These are phyloP conservation scores for Lactuca saligna DNA, from an alignment of 129 eudicot species.

Conservation along the genomic window DNA sequence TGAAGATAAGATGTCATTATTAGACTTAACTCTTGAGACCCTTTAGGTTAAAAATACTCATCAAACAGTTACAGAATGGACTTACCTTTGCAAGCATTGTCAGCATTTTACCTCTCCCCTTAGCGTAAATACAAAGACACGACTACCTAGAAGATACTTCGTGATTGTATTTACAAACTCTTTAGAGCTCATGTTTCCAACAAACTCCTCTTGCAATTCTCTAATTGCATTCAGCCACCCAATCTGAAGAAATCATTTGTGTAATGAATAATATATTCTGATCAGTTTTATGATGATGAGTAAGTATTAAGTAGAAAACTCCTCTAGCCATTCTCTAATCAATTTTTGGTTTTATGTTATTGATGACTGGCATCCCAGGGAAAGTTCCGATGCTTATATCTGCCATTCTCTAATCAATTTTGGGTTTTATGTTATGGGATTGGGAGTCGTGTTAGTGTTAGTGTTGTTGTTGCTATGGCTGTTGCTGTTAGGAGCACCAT, in stretches of 20 bases:
- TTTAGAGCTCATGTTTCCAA: conserved; percentile 98
- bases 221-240: conserved; percentile 98
- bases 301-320: not conserved
- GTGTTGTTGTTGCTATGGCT: too few relatives aligned
- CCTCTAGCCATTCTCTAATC: too few relatives aligned
- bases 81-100: conserved; percentile 49
- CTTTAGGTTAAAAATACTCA: conserved; percentile 6
- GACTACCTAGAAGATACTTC: conserved; percentile 89
- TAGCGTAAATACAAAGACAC: conserved; percentile 94
- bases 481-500: too few relatives aligned
- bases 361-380: too few relatives aligned
- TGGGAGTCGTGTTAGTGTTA: too few relatives aligned
- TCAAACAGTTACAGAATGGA: conserved; percentile 11
- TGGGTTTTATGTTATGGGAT: too few relatives aligned
- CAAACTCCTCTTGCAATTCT: conserved; percentile 99
- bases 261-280: not conserved
- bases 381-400: too few relatives aligned
- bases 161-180: conserved; percentile 97
- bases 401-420: too few relatives aligned
- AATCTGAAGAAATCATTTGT: conserved; percentile 43
- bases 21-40: not conserved
- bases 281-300: conserved; percentile 9
- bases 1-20: conserved; percentile 6
- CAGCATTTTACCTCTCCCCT: conserved; percentile 81
- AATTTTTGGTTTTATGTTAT: too few relatives aligned